Conservation (phyloP, 495 filamentous ascomycete genomes). For the Amniculicola lignicola region DNA sequence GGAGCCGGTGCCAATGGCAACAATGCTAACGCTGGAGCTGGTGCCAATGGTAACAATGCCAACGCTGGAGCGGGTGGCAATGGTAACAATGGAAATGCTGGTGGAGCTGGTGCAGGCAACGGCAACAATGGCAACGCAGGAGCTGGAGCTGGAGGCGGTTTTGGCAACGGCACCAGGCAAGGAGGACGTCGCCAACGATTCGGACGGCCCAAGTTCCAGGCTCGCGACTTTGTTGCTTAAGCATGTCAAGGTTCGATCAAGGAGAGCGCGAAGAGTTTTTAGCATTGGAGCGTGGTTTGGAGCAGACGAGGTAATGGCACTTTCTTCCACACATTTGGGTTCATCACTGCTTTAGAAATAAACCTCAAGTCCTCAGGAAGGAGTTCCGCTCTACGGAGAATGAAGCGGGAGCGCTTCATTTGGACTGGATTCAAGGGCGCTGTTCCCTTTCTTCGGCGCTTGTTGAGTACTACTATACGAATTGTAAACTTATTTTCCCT, state of each 20-base stretch:
- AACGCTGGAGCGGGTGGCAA: slow-evolving; percentile 29
- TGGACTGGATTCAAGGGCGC: slow-evolving; percentile 31
- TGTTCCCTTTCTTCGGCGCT: slow-evolving; percentile 23
- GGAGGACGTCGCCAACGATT: slow-evolving; percentile 18
- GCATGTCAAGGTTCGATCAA: neutral
- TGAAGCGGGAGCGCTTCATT: slow-evolving; percentile 30
- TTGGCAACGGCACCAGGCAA: slow-evolving; percentile 7
- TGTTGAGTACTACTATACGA: slow-evolving; percentile 18
- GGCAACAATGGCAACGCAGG: slow-evolving; percentile 26
- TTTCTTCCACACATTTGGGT: slow-evolving; percentile 21
- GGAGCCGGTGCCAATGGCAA: too few species aligned
- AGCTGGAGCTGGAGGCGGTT: slow-evolving; percentile 17
- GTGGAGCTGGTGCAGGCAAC: slow-evolving; percentile 25
- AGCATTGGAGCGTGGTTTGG: neutral
- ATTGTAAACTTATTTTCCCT: slow-evolving; percentile 35
- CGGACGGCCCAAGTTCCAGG: slow-evolving; percentile 21
- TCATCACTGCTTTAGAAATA: slow-evolving; percentile 34
- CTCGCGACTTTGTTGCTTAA: slow-evolving; percentile 29
- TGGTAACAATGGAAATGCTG: slow-evolving; percentile 25
- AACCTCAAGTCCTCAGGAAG: slow-evolving; percentile 20
- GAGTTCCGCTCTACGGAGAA: slow-evolving; percentile 25
- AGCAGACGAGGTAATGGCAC: slow-evolving; percentile 30
- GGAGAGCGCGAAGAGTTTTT: neutral
- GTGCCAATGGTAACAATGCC: slow-evolving; percentile 27
- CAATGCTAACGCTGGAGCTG: too few species aligned